A percentile compares a stretch with the other conserved stretches of the same genome.
Evolutionary conservation across 257 asterid genomes (phyloP).

Genomic region (Plantago elongata): DNA sequence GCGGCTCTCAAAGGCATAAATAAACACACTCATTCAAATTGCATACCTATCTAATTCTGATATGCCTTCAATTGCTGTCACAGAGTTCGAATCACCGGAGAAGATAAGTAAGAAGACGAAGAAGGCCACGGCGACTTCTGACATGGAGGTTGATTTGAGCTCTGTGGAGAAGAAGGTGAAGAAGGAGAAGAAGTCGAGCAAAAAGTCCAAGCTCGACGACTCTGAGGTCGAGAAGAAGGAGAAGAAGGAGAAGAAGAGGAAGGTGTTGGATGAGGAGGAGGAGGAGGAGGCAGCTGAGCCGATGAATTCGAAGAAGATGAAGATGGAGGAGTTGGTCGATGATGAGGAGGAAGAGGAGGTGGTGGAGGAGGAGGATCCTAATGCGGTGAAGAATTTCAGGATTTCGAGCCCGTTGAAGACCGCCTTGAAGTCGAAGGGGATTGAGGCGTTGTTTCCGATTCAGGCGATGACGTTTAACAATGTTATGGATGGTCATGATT

Average conservation of each 20-base stretch:
- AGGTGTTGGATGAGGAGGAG: conserved; percentile 57
- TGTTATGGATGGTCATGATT: conserved; percentile 71
- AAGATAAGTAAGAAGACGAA: conserved; percentile 44
- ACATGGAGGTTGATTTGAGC: no score
- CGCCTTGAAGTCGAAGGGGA: conserved; percentile 54
- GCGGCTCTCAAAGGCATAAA: background rate
- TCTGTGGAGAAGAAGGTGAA: conserved; percentile 36
- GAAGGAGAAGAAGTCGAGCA: conserved; percentile 62
- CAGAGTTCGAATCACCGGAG: conserved; percentile 39
- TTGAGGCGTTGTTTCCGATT: conserved; percentile 66
- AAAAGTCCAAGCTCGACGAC: conserved; percentile 30
- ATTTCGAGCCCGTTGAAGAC: conserved; percentile 61
- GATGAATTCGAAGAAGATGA: conserved; percentile 30
- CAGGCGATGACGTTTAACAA: conserved; percentile 80
- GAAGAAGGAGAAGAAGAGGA: conserved; percentile 32
- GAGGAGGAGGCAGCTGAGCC: conserved; percentile 51
- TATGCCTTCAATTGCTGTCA: conserved; percentile 54
- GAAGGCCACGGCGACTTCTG: background rate
- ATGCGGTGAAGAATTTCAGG: conserved; percentile 60
- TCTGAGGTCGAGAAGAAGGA: conserved; percentile 31
- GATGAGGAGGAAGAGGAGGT: conserved; percentile 26
- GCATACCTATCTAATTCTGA: no score
- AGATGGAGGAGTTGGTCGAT: conserved; percentile 40
- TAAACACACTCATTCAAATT: background rate
- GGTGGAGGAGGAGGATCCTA: conserved; percentile 43